These are phyloP conservation scores for Kodamaea sagamina DNA, from an alignment of 805 yeast species.

Conservation along the genomic window DNA sequence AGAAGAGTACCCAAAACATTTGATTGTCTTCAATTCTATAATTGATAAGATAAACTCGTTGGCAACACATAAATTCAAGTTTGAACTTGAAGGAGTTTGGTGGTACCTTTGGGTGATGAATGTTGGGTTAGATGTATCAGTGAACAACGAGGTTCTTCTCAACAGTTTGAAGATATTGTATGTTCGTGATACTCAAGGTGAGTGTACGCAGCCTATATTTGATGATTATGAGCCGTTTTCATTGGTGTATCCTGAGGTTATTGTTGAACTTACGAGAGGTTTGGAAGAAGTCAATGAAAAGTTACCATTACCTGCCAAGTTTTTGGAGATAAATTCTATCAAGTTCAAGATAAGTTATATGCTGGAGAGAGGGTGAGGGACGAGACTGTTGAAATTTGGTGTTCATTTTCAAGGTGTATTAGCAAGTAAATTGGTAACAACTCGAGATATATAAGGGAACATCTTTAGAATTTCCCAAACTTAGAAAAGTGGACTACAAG, in stretches of 20 bases:
- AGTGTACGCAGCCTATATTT: constrained; percentile 15
- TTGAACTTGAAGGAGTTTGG: constrained; percentile 16
- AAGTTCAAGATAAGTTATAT: constrained; percentile 28
- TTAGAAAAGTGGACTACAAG: too few species aligned
- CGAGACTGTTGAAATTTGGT: too few species aligned
- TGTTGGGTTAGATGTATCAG: constrained; percentile 34
- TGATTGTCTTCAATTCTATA: constrained; percentile 24
- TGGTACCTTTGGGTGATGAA: constrained; percentile 39
- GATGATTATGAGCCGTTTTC: constrained; percentile 22
- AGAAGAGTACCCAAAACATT: constrained; percentile 22
- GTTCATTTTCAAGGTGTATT: too few species aligned
- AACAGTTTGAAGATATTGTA: constrained; percentile 36
- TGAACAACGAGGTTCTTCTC: constrained; percentile 17
- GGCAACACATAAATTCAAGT: constrained; percentile 36
- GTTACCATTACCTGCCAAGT: constrained; percentile 23
- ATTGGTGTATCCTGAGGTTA: constrained; percentile 19
- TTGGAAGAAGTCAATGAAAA: constrained; percentile 19
- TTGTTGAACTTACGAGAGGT: constrained; percentile 17
- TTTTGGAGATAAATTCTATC: constrained; percentile 18
- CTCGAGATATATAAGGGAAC: too few species aligned
- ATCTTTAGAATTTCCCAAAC: too few species aligned
- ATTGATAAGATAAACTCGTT: constrained; percentile 42
- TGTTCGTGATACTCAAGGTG: constrained; percentile 14
- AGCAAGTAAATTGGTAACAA: too few species aligned
- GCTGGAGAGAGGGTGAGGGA: too few species aligned